Conservation (phyloP, 352 stramenopile species). For the Globisporangium paroecandrum region DNA sequence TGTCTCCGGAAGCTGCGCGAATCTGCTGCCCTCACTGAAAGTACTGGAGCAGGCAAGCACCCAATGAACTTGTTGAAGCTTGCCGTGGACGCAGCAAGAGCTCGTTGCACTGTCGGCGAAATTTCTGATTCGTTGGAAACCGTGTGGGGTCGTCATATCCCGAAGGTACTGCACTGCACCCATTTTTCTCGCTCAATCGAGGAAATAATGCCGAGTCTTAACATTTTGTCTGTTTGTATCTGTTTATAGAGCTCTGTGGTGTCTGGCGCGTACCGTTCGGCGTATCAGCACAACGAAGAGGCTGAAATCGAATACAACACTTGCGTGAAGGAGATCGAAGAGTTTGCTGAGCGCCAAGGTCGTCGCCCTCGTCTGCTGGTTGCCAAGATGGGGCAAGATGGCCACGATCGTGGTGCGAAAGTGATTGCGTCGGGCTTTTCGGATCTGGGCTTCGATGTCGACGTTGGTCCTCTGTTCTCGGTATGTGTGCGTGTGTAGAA, state of each 20-base stretch:
- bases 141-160: slow-evolving; percentile 93
- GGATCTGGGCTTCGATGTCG: slow-evolving; percentile 97
- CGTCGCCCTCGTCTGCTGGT: slow-evolving; percentile 94
- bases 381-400: slow-evolving; percentile 96
- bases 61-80: slow-evolving; percentile 94
- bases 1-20: slow-evolving; percentile 39
- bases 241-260: slow-evolving; percentile 45
- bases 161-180: slow-evolving; percentile 33
- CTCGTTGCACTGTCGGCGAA: slow-evolving; percentile 92
- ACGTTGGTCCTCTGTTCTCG: slow-evolving; percentile 95
- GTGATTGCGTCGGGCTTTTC: slow-evolving; percentile 95
- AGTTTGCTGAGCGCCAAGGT: slow-evolving; percentile 91
- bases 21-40: slow-evolving; percentile 57
- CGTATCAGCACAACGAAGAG: slow-evolving; percentile 54
- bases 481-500: slow-evolving; percentile 21
- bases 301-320: slow-evolving; percentile 86
- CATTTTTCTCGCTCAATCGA: not conserved
- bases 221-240: not conserved
- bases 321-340: slow-evolving; percentile 88
- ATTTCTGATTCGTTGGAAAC: slow-evolving; percentile 93
- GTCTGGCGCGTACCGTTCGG: slow-evolving; percentile 49
- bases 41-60: slow-evolving; percentile 77
- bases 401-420: slow-evolving; percentile 96
- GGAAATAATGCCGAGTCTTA: not conserved
- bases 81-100: slow-evolving; percentile 89